Conservation (phyloP, 192 early-diverging fungal species). For the Umbelopsis sp. region DNA sequence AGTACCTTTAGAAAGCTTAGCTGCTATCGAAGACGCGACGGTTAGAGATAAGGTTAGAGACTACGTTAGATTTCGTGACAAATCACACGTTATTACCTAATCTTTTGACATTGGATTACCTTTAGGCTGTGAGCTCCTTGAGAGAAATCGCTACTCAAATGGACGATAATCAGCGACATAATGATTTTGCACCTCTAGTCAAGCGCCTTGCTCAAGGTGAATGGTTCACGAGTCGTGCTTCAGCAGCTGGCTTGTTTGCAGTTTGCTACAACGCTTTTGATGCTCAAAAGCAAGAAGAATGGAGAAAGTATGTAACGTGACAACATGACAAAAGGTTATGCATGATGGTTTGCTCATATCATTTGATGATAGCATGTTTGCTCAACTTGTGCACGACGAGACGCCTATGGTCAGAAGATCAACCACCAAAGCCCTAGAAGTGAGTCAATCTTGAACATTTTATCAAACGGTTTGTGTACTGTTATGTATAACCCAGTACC, state of each 20-base stretch:
- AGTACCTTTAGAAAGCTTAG: slow-evolving; percentile 91
- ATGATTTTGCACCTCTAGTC: slow-evolving; percentile 88
- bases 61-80: not conserved
- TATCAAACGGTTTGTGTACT: not conserved
- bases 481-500: not conserved
- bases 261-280: slow-evolving; percentile 77
- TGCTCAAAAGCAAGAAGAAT: slow-evolving; percentile 80
- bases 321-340: too few relatives aligned
- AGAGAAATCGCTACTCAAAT: slow-evolving; percentile 80
- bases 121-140: slow-evolving; percentile 92
- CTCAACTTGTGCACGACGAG: slow-evolving; percentile 87
- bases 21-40: slow-evolving; percentile 95
- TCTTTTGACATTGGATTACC: not conserved
- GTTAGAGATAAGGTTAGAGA: slow-evolving; percentile 84
- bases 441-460: slow-evolving; percentile 36
- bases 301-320: slow-evolving; percentile 62
- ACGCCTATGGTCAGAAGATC: slow-evolving; percentile 99
- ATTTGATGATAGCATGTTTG: slow-evolving; percentile 60
- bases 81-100: too few relatives aligned
- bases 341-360: not conserved
- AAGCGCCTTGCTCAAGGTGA: slow-evolving; percentile 92
- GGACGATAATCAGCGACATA: slow-evolving; percentile 80
- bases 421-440: slow-evolving; percentile 79
- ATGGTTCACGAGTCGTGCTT: slow-evolving; percentile 98
- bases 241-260: slow-evolving; percentile 92